Percentiles rank a stretch among this genome's conserved stretches.
Evolutionary conservation across 2,329 filamentous ascomycete genomes (phyloP).

Genomic region (Alternaria longipes): DNA sequence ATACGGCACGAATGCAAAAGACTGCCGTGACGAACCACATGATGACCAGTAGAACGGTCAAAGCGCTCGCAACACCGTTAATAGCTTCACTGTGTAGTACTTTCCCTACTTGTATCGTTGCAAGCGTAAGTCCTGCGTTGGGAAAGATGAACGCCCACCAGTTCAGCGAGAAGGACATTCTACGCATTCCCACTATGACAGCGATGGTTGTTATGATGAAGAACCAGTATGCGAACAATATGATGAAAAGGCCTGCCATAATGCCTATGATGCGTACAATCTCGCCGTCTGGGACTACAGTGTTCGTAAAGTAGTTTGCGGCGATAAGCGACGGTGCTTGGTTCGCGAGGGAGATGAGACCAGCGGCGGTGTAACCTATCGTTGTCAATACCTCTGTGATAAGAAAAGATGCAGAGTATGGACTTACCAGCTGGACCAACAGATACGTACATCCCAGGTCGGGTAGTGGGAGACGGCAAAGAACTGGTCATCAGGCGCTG

Average conservation of each 20-base stretch:
- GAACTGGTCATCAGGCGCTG: slow-evolving; percentile 72
- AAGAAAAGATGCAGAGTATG: slow-evolving; percentile 63
- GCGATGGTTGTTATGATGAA: slow-evolving; percentile 56
- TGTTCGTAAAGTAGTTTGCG: slow-evolving; percentile 46
- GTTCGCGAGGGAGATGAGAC: slow-evolving; percentile 58
- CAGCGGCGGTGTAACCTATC: slow-evolving; percentile 50
- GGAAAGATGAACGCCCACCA: slow-evolving; percentile 73
- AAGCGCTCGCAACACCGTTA: slow-evolving; percentile 62
- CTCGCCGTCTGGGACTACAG: slow-evolving; percentile 45
- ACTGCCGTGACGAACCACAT: slow-evolving; percentile 65
- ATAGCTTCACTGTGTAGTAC: slow-evolving; percentile 62
- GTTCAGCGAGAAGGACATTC: slow-evolving; percentile 51
- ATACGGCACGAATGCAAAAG: slow-evolving; percentile 61
- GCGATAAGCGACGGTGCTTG: slow-evolving; percentile 51
- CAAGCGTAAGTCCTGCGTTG: slow-evolving; percentile 70
- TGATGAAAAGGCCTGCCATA: slow-evolving; percentile 57
- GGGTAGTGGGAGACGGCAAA: slow-evolving; percentile 53
- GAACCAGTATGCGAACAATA: slow-evolving; percentile 62
- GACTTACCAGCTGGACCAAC: slow-evolving; percentile 54
- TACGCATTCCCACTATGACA: slow-evolving; percentile 49
- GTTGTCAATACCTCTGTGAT: slow-evolving; percentile 65
- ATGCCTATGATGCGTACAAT: slow-evolving; percentile 56
- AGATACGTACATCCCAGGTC: slow-evolving; percentile 63
- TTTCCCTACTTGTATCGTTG: slow-evolving; percentile 66
- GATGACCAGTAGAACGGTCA: slow-evolving; percentile 64